Evolutionary conservation across 225 moss, liverwort and hornwort species (phyloP).

Genomic region (Physcomitrium patens): DNA sequence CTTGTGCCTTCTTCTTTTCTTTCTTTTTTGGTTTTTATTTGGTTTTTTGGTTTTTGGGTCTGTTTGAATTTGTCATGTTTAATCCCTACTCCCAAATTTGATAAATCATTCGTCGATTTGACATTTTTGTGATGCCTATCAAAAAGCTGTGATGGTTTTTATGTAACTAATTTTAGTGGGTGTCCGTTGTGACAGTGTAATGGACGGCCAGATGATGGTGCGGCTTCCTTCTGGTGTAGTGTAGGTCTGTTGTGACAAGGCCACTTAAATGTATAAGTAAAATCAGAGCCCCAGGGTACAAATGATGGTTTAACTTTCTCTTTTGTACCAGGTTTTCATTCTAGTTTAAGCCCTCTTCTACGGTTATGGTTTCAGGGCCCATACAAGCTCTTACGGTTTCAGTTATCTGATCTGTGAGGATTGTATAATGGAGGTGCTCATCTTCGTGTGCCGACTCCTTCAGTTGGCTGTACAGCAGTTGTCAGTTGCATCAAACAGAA

Average conservation of each 20-base stretch:
- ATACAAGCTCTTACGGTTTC: constrained; percentile 21
- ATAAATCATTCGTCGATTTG: not conserved
- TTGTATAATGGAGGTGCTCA: constrained; percentile 24
- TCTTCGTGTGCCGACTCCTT: constrained; percentile 24
- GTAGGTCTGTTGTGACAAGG: constrained; percentile 21
- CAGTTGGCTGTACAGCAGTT: constrained; percentile 24
- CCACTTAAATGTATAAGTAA: constrained; percentile 16
- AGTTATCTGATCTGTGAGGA: constrained; percentile 4
- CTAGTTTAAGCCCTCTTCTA: constrained; percentile 17
- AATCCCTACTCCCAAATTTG: no score
- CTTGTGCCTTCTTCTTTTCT: no score
- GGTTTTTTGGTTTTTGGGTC: no score
- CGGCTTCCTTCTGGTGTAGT: constrained; percentile 84
- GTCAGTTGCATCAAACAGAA: constrained; percentile 21
- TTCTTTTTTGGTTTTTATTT: no score
- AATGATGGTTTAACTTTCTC: not conserved
- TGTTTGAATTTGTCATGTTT: no score
- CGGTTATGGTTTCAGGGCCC: not conserved
- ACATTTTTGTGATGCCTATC: not conserved
- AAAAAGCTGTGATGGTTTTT: not conserved
- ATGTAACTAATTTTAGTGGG: not conserved
- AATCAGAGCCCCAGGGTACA: constrained; percentile 7
- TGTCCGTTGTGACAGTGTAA: constrained; percentile 44
- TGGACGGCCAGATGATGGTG: constrained; percentile 85
- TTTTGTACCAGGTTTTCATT: constrained; percentile 17